These are phyloP conservation scores for Gigaspora rosea DNA, from an alignment of 192 early-diverging fungal species.

Conservation along the genomic window DNA sequence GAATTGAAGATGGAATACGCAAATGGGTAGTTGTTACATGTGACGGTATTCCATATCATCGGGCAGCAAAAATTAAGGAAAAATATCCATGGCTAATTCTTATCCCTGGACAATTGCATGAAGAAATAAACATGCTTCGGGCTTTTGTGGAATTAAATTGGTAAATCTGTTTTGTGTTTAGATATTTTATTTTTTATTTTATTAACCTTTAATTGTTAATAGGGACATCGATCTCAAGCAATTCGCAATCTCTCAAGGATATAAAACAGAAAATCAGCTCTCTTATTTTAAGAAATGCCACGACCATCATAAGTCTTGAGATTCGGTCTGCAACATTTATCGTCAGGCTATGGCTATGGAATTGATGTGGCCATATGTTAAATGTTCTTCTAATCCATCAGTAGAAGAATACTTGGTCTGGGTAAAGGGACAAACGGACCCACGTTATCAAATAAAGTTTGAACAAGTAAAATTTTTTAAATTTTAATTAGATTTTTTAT, in stretches of 20 bases:
- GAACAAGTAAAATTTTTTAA: not conserved
- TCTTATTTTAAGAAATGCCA: conserved; percentile 6
- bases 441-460: conserved; percentile 17
- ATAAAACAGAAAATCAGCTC: conserved; percentile 11
- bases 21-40: no score
- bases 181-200: not conserved
- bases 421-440: conserved; percentile 14
- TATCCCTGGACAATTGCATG: no score
- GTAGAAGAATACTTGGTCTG: conserved; percentile 15
- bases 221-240: conserved; percentile 16
- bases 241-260: not conserved
- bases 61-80: no score
- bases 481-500: not conserved
- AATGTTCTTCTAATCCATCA: conserved; percentile 7
- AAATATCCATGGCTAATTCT: no score
- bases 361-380: not conserved
- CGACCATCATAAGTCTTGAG: not conserved
- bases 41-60: no score
- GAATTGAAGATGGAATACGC: conserved; percentile 17
- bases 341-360: not conserved
- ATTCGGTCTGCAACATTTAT: not conserved
- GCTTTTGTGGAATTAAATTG: no score
- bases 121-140: no score
- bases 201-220: not conserved
- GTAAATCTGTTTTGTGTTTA: no score